phyloP scores from a whole-genome alignment of 73 alveolate species.

The Tetrahymena elliotti region DNA sequence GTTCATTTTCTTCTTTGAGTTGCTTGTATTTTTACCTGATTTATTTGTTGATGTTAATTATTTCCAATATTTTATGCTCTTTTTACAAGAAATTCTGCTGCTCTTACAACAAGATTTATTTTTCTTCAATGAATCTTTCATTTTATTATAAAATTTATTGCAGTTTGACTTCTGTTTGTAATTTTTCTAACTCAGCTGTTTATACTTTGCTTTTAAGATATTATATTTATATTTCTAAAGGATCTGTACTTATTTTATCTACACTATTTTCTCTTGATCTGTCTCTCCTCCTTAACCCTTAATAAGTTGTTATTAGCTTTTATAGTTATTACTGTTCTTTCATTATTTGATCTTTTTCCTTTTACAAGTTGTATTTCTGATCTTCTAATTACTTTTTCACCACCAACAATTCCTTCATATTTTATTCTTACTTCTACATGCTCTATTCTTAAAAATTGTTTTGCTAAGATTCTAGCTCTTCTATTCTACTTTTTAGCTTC shows the following conservation, averaged over 20 bases:
- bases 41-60: neutral
- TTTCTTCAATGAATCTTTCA: neutral
- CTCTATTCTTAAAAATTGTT: neutral
- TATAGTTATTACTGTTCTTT: neutral
- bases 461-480: neutral
- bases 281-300: neutral
- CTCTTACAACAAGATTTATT: neutral
- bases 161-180: neutral
- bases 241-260: neutral
- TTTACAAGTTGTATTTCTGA: neutral
- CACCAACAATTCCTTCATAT: neutral
- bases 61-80: neutral
- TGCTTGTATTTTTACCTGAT: neutral
- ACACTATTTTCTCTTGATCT: neutral
- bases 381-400: neutral
- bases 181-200: neutral
- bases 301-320: neutral
- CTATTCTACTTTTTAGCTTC: neutral
- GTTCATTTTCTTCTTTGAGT: neutral
- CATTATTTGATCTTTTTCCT: neutral
- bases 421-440: neutral
- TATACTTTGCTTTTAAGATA: neutral
- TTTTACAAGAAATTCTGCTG: neutral
- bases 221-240: neutral
- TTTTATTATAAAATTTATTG: neutral